Conservation (phyloP, 2,329 filamentous ascomycete genomes). For the Colletotrichum kahawae region DNA sequence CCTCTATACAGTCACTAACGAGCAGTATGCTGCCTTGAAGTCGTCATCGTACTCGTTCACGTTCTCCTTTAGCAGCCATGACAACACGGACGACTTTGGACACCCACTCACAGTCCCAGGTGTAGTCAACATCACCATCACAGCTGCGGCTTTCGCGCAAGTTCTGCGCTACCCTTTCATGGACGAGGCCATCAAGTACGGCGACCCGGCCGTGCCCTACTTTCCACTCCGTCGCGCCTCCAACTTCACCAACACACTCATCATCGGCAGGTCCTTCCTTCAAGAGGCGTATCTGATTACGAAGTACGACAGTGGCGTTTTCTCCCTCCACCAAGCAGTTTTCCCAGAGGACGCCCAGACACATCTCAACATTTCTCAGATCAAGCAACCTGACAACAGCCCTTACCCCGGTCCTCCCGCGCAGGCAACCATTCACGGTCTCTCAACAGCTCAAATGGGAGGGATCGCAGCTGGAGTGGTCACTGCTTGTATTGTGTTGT, state of each 20-base stretch:
- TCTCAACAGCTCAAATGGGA: constrained; percentile 46
- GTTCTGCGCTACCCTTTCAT: constrained; percentile 55
- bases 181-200: constrained; percentile 46
- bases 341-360: constrained; percentile 50
- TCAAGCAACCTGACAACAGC: constrained; percentile 49
- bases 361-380: constrained; percentile 45
- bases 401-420: constrained; percentile 47
- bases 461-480: constrained; percentile 52
- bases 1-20: constrained; percentile 67
- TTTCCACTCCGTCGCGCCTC: constrained; percentile 67
- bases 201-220: constrained; percentile 57
- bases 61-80: constrained; percentile 61
- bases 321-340: constrained; percentile 60
- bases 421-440: constrained; percentile 22
- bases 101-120: constrained; percentile 52
- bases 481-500: constrained; percentile 32
- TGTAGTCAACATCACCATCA: constrained; percentile 62
- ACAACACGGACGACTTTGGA: constrained; percentile 58
- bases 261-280: constrained; percentile 71
- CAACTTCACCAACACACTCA: constrained; percentile 51
- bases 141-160: constrained; percentile 55
- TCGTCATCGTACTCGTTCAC: constrained; percentile 55
- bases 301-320: constrained; percentile 57
- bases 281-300: constrained; percentile 70
- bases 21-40: constrained; percentile 55